Conservation (phyloP, 2,329 filamentous ascomycete genomes). For the Golovinomyces cichoracearum region DNA sequence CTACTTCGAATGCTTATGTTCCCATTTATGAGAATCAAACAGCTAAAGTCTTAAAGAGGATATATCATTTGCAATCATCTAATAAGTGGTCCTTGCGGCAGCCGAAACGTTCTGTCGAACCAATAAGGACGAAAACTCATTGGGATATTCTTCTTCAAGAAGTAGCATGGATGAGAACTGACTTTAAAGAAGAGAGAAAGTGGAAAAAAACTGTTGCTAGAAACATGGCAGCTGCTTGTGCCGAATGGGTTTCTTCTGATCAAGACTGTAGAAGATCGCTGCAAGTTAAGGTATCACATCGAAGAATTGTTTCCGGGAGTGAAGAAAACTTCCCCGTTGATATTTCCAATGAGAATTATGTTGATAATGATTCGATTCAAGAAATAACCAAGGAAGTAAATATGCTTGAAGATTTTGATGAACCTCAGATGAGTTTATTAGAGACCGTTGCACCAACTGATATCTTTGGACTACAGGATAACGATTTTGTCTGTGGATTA, state of each 20-base stretch:
- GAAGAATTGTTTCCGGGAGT: conserved; percentile 10
- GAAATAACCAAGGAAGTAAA: conserved; percentile 43
- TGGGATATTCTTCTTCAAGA: conserved; percentile 72
- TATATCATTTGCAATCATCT: conserved; percentile 73
- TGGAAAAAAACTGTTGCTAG: conserved; percentile 70
- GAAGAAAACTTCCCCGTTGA: conserved; percentile 16
- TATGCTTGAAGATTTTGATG: conserved; percentile 21
- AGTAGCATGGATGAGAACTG: conserved; percentile 94
- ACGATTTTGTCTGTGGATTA: conserved; percentile 58
- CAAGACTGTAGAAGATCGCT: conserved; percentile 37
- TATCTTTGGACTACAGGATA: conserved; percentile 57
- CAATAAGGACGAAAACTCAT: conserved; percentile 48
- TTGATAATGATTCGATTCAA: background rate
- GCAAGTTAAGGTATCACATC: conserved; percentile 37
- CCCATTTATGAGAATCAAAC: conserved; percentile 69
- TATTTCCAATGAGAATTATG: conserved; percentile 8
- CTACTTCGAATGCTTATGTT: conserved; percentile 59
- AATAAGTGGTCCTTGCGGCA: conserved; percentile 87
- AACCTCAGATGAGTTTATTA: conserved; percentile 12
- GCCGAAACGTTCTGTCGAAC: conserved; percentile 60
- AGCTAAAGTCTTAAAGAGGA: conserved; percentile 57
- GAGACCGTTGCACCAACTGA: conserved; percentile 40
- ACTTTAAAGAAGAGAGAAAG: conserved; percentile 80
- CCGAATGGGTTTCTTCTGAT: conserved; percentile 47
- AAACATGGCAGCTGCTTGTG: conserved; percentile 58